A percentile compares a stretch with the other conserved stretches of the same genome.
These are phyloP conservation scores for Fomitopsis serialis DNA, from an alignment of 768 basidiomycete species.

Conservation along the genomic window DNA sequence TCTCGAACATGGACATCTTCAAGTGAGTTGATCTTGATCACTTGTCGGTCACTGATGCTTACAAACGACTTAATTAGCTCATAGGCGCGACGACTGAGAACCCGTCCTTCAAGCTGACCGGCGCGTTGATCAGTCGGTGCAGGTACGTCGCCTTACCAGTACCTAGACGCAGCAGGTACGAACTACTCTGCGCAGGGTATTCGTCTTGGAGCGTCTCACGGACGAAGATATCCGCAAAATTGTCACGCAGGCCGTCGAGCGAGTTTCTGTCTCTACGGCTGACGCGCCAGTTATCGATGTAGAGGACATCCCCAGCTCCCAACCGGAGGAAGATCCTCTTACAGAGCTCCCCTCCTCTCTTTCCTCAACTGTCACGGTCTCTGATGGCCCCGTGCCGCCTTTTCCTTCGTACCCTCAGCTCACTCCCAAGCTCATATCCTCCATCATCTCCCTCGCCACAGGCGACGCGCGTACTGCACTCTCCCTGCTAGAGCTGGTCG, in stretches of 20 bases:
- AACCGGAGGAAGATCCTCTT: constrained; percentile 13
- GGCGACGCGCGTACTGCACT: constrained; percentile 79
- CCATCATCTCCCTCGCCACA: constrained; percentile 47
- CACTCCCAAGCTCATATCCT: constrained; percentile 40
- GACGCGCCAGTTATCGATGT: background rate
- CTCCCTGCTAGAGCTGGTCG: constrained; percentile 67
- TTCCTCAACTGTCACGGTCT: constrained; percentile 13
- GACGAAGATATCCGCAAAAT: constrained; percentile 56
- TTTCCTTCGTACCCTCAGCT: constrained; percentile 32
- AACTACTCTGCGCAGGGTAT: constrained; percentile 50
- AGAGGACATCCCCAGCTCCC: constrained; percentile 16
- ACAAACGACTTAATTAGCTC: constrained; percentile 32
- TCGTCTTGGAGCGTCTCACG: constrained; percentile 63
- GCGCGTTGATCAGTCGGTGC: constrained; percentile 70
- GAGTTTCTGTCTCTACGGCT: constrained; percentile 18
- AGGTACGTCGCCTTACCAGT: too few relatives aligned
- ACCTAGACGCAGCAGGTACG: constrained; percentile 14
- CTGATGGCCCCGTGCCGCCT: constrained; percentile 6
- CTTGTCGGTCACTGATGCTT: background rate
- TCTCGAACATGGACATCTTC: constrained; percentile 73
- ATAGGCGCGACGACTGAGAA: constrained; percentile 89
- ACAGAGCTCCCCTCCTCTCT: constrained; percentile 12
- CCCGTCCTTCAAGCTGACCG: constrained; percentile 77
- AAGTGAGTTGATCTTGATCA: constrained; percentile 25
- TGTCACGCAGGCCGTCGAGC: constrained; percentile 47